phyloP scores from a whole-genome alignment of 176 grass and related monocot genomes.

The Eleusine coracana region DNA sequence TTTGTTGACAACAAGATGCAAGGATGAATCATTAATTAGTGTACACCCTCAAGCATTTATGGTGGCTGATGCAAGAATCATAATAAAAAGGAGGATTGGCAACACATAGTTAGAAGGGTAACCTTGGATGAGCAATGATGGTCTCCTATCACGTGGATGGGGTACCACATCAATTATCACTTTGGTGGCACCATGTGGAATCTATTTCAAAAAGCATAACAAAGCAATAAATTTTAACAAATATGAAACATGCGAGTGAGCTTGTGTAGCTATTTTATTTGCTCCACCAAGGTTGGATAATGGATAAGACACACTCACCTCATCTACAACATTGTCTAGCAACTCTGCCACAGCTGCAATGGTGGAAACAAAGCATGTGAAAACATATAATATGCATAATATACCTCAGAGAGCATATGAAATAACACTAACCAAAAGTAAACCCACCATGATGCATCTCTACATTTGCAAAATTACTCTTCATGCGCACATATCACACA shows the following conservation, averaged over 20 bases:
- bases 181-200: constrained; percentile 54
- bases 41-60: not conserved
- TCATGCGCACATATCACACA: no score
- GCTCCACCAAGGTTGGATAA: no score
- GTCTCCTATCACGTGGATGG: constrained; percentile 38
- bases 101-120: not conserved
- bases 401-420: not conserved
- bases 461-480: no score
- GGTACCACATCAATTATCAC: constrained; percentile 47
- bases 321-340: constrained; percentile 48
- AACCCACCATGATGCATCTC: not conserved
- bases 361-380: not conserved
- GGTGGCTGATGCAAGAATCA: not conserved
- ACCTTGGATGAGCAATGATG: constrained; percentile 58
- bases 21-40: no score
- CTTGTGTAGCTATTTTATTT: no score
- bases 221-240: not conserved
- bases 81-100: not conserved
- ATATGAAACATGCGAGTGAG: no score
- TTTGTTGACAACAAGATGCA: constrained; percentile 20
- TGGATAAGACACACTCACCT: constrained; percentile 26
- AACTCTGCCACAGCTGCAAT: constrained; percentile 41
- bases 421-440: not conserved
- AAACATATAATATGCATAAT: not conserved
- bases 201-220: constrained; percentile 37